Conservation (phyloP, 768 basidiomycete genomes). For the Podaxis mareebaensis region DNA sequence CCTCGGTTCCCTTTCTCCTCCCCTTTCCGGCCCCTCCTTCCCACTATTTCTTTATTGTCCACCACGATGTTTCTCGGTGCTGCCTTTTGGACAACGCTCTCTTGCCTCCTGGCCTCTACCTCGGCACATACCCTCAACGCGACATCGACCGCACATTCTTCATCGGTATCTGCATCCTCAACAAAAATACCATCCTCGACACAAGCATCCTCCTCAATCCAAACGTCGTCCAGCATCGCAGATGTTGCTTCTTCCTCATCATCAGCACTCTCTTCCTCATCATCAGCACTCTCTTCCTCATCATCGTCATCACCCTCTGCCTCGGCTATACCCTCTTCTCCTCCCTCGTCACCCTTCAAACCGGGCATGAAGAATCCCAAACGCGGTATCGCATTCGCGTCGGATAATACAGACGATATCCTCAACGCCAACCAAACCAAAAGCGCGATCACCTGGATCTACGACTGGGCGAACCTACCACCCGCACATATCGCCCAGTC, state of each 20-base stretch:
- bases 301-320: not conserved
- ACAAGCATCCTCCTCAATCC: not conserved
- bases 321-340: conserved; percentile 7
- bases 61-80: conserved; percentile 8
- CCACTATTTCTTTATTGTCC: not conserved
- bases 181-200: no score
- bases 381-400: conserved; percentile 47
- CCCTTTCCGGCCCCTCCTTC: not conserved
- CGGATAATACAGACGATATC: conserved; percentile 41
- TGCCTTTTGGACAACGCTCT: conserved; percentile 1
- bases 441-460: conserved; percentile 49
- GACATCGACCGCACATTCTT: not conserved
- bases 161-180: not conserved
- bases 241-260: conserved; percentile 19
- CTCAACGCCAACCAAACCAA: conserved; percentile 45
- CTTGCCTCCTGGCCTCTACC: not conserved
- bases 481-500: conserved; percentile 44
- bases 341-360: conserved; percentile 19
- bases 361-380: conserved; percentile 39
- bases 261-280: not conserved
- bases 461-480: conserved; percentile 51
- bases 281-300: not conserved
- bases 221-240: not conserved
- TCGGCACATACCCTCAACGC: conserved; percentile 8
- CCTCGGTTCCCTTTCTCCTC: not conserved